Percentiles rank a stretch among this genome's conserved stretches.
Evolutionary conservation across 1,284 basidiomycete species (phyloP).

Genomic region (Naganishia sp.): DNA sequence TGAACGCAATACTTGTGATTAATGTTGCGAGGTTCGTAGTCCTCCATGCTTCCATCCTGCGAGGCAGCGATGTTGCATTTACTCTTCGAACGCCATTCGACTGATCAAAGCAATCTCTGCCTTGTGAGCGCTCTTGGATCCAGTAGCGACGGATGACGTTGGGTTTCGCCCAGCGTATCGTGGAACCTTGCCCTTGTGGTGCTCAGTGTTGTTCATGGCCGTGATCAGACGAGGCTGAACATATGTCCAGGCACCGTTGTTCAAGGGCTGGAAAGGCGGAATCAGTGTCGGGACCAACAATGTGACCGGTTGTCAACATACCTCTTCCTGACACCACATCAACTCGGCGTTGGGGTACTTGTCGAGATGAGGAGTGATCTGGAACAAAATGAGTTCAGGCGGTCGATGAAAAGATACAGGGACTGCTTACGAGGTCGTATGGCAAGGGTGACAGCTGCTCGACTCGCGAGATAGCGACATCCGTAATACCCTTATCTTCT

Average conservation of each 20-base stretch:
- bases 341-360: slow-evolving; percentile 92
- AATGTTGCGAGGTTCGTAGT: slow-evolving; percentile 2
- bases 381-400: slow-evolving; percentile 7
- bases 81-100: slow-evolving; percentile 50
- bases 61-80: neutral
- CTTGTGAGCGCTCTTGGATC: slow-evolving; percentile 68
- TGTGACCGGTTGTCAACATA: slow-evolving; percentile 31
- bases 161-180: slow-evolving; percentile 83
- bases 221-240: slow-evolving; percentile 85
- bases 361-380: slow-evolving; percentile 86
- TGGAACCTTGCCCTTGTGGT: slow-evolving; percentile 88
- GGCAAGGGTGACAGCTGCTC: slow-evolving; percentile 97
- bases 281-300: slow-evolving; percentile 7
- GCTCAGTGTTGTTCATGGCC: slow-evolving; percentile 70
- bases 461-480: slow-evolving; percentile 89
- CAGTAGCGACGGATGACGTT: slow-evolving; percentile 66
- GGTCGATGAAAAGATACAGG: neutral
- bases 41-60: neutral
- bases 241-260: slow-evolving; percentile 92
- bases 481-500: slow-evolving; percentile 82
- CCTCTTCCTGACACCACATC: slow-evolving; percentile 79
- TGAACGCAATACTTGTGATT: slow-evolving; percentile 1
- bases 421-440: slow-evolving; percentile 73
- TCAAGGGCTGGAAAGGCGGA: slow-evolving; percentile 71
- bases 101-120: slow-evolving; percentile 78